Base-by-base conservation (phyloP, 2,329 filamentous ascomycete species). In the Claviceps spartinae region DNA sequence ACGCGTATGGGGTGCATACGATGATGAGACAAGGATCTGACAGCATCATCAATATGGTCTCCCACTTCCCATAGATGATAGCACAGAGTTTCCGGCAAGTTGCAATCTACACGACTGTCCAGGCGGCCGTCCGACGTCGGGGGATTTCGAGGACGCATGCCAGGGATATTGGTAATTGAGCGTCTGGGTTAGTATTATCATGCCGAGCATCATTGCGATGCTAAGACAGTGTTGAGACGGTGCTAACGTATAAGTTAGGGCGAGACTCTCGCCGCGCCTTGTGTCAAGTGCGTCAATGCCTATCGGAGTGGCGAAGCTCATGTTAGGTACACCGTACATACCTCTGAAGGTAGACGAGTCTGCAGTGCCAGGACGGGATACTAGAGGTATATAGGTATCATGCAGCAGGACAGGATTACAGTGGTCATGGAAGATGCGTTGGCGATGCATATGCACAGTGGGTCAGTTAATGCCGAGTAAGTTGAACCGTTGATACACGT, bases 1-100 rank as follows among this genome's bases (percentile, higher is more conserved):
- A 78, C 85, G 14, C 83, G 94, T 30, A 67, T 85, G 77, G 79
- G 0, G 66, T 81, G 18, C 83, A 82, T 0, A 82, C 82, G 60
- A 75, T 94, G 16, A 54, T 48, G 34, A 30, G 49, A 11, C 54
- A 53, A 0, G 40, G 56, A 5, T 49, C 67, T 0, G 62, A 86
- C 79, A 3, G 70, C 68, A 70, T 81, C 56, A 66, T 80, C 57
- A 78, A 77, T 63, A 62, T 80, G 51, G 76, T 74, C 3, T 75
- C 72, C 8, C 9, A 30, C 26, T 30, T 30, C 26, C 8, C 26
- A 9, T 30, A 9, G 8, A 30, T 49, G 18, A 74, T 78, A 40
- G 72, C 69, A 30, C 72, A 73, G 52, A 63, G 68, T 57, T 66
- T 75, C 47, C 65, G 73, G 61, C 58, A 74, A 53, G 61, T 63